These are phyloP conservation scores for Perilla frutescens DNA, from an alignment of 257 asterid genomes.

Conservation along the genomic window DNA sequence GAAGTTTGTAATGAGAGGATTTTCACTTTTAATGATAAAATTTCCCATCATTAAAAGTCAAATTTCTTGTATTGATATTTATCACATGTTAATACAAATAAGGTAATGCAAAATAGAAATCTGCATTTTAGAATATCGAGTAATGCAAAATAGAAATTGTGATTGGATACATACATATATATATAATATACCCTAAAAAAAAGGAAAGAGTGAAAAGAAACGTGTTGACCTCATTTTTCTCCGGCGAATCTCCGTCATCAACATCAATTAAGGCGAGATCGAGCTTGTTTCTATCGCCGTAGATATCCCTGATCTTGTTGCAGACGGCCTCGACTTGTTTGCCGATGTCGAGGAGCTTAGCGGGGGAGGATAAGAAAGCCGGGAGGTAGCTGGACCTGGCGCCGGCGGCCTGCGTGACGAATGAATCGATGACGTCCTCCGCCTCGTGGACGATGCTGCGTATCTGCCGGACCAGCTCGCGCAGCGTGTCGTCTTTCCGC, in stretches of 20 bases:
- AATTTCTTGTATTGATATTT: too few species aligned
- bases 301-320: constrained; percentile 22
- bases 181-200: neutral
- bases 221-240: neutral
- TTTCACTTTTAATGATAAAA: too few species aligned
- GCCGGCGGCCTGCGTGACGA: constrained; percentile 13
- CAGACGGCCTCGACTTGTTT: neutral
- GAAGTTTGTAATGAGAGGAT: too few species aligned
- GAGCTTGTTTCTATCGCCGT: constrained; percentile 8
- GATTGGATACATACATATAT: too few species aligned
- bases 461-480: constrained; percentile 38
- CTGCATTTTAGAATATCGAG: too few species aligned
- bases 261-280: constrained; percentile 3
- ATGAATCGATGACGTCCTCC: constrained; percentile 30
- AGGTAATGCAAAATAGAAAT: too few species aligned
- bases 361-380: too few species aligned
- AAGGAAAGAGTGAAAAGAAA: neutral
- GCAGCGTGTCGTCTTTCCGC: constrained; percentile 28
- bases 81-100: too few species aligned
- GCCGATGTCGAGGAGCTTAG: neutral
- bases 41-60: too few species aligned
- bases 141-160: too few species aligned
- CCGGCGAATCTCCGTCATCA: constrained; percentile 10
- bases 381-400: neutral
- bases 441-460: constrained; percentile 43